Evolutionary conservation across 2,329 filamentous ascomycete species (phyloP).

Genomic region (Verticillium tricorpus): DNA sequence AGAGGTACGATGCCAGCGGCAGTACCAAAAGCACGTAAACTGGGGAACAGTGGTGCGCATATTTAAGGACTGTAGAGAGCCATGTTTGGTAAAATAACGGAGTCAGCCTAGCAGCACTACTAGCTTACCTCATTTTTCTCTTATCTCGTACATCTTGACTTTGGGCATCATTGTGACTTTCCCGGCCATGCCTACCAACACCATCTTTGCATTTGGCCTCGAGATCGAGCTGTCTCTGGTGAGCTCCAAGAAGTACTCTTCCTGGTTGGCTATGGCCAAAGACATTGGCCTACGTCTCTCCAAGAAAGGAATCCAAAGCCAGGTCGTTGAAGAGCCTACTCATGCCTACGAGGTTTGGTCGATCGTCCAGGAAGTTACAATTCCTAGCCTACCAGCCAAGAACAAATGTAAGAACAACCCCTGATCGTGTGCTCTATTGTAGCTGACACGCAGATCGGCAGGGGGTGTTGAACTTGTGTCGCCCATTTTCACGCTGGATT

Average conservation of each 20-base stretch:
- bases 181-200: neutral
- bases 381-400: constrained; percentile 24
- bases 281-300: constrained; percentile 25
- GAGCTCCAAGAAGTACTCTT: constrained; percentile 25
- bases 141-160: too few species aligned
- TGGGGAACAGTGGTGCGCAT: too few species aligned
- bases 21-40: too few species aligned
- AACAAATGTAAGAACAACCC: constrained; percentile 21
- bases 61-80: too few species aligned
- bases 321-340: constrained; percentile 24
- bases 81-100: too few species aligned
- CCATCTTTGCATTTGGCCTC: constrained; percentile 23
- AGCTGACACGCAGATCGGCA: constrained; percentile 4
- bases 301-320: constrained; percentile 26
- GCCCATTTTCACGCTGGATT: constrained; percentile 23
- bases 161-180: too few species aligned
- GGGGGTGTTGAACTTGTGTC: constrained; percentile 31
- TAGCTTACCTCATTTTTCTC: too few species aligned
- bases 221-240: constrained; percentile 32
- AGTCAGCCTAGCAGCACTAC: too few species aligned
- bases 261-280: constrained; percentile 27
- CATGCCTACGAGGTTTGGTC: constrained; percentile 32
- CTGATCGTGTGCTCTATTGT: neutral
- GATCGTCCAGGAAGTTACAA: constrained; percentile 30
- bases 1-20: too few species aligned